Percentiles rank a stretch among this genome's conserved stretches.
These are phyloP conservation scores for Alternaria infectoria DNA, from an alignment of 2,329 filamentous ascomycete genomes.

Conservation along the genomic window DNA sequence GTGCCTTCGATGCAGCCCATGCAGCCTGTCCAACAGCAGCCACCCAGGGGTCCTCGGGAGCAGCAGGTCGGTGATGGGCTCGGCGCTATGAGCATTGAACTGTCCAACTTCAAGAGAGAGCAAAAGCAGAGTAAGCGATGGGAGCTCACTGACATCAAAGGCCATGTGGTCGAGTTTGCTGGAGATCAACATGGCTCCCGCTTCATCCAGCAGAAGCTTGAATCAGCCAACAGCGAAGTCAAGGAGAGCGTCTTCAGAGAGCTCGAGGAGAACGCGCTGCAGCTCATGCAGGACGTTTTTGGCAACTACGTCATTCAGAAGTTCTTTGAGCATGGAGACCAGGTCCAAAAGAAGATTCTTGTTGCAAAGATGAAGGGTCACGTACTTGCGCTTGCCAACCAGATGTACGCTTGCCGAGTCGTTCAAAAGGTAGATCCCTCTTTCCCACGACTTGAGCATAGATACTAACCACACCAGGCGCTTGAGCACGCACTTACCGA, in stretches of 20 bases:
- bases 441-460: neutral
- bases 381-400: conserved; percentile 77
- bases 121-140: conserved; percentile 76
- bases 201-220: conserved; percentile 92
- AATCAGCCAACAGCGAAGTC: conserved; percentile 92
- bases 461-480: conserved; percentile 61
- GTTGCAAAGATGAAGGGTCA: conserved; percentile 88
- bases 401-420: conserved; percentile 94
- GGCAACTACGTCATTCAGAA: conserved; percentile 99
- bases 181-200: conserved; percentile 95
- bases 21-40: conserved; percentile 47
- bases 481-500: conserved; percentile 90
- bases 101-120: conserved; percentile 81
- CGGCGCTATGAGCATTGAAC: conserved; percentile 70
- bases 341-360: conserved; percentile 87
- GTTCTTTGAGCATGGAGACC: conserved; percentile 94
- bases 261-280: conserved; percentile 81
- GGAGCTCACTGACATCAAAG: conserved; percentile 87
- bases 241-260: conserved; percentile 91
- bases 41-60: conserved; percentile 57
- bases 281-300: conserved; percentile 95
- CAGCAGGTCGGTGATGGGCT: conserved; percentile 58
- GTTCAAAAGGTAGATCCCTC: conserved; percentile 77
- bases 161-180: conserved; percentile 89
- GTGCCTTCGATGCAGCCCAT: conserved; percentile 45